These are phyloP conservation scores for Fraxinus sp. DNA, from an alignment of 305 asterid species.

Conservation along the genomic window DNA sequence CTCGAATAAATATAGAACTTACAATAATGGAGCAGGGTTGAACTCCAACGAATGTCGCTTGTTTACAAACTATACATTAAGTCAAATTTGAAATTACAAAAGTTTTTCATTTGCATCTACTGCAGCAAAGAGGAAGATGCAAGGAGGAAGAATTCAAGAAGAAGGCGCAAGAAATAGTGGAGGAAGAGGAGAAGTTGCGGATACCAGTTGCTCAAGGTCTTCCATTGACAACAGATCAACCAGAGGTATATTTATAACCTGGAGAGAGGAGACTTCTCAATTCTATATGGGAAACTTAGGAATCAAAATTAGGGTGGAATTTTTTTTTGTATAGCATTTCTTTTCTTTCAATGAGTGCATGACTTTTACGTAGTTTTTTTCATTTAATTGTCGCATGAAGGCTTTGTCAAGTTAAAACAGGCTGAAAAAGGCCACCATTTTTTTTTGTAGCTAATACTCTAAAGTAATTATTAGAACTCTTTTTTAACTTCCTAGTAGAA, in stretches of 20 bases:
- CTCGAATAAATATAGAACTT: background rate
- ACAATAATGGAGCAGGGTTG: background rate
- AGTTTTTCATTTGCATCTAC: constrained; percentile 23
- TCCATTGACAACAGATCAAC: constrained; percentile 89
- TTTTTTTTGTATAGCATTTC: background rate
- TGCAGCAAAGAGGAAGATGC: constrained; percentile 76
- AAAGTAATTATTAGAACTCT: background rate
- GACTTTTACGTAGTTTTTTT: background rate
- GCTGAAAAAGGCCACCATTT: background rate
- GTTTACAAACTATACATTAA: background rate
- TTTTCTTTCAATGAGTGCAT: background rate
- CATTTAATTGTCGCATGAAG: background rate
- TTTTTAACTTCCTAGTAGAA: background rate
- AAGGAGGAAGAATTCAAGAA: constrained; percentile 78
- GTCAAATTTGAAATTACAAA: constrained; percentile 19
- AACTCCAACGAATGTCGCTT: background rate
- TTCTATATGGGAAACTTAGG: constrained; percentile 4
- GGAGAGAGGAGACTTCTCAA: background rate
- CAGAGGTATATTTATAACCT: constrained; percentile 54
- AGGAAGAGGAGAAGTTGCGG: constrained; percentile 72
- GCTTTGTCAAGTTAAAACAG: background rate
- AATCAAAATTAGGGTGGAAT: background rate
- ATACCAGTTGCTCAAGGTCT: constrained; percentile 86
- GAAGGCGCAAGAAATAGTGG: constrained; percentile 62
- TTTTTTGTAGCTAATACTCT: background rate